Conservation (phyloP, 306 rosid genomes). For the Casuarina equisetifolia region DNA sequence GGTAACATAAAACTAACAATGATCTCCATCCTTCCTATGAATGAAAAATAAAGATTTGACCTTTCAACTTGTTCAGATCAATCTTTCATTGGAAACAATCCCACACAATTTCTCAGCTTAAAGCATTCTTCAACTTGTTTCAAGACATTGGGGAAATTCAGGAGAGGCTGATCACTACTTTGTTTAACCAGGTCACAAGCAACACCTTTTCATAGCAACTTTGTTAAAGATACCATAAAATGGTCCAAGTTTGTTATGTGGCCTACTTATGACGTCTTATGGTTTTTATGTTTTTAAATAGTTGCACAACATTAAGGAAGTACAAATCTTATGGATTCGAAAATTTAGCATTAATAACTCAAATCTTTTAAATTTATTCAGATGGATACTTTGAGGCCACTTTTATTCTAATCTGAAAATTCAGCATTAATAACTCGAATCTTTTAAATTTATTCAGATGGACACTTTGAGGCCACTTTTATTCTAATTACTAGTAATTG, state of each 20-base stretch:
- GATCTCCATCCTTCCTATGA: neutral
- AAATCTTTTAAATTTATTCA: too few species aligned
- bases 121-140: neutral
- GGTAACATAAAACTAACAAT: neutral
- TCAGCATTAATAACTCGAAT: neutral
- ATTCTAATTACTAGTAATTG: neutral
- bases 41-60: neutral
- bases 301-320: neutral
- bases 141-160: neutral
- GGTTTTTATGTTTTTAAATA: neutral
- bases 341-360: too few species aligned
- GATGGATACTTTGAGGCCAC: too few species aligned
- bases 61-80: neutral
- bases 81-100: neutral
- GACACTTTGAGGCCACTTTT: neutral
- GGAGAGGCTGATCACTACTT: neutral
- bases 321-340: too few species aligned
- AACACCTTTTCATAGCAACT: neutral
- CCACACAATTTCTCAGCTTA: neutral
- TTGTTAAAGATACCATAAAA: neutral
- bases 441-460: neutral
- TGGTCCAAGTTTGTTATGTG: neutral
- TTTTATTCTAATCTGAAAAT: too few species aligned
- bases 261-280: neutral
- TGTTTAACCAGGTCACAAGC: neutral